phyloP scores from a whole-genome alignment of 176 grass and related monocot species.

The Raddia distichophylla region DNA sequence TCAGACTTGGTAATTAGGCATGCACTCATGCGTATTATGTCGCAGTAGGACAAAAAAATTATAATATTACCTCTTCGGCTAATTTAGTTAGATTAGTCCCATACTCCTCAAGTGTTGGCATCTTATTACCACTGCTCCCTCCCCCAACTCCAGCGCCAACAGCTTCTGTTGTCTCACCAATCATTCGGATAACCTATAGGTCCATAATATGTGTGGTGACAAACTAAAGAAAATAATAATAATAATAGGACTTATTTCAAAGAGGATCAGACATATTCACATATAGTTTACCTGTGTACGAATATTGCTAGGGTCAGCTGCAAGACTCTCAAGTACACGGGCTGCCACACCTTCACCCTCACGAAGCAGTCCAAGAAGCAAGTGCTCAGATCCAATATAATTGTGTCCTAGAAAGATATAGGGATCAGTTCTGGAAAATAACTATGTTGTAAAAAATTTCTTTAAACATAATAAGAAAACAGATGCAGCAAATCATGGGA shows the following conservation, averaged over 20 bases:
- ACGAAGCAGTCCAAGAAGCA: constrained; percentile 91
- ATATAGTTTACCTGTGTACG: constrained; percentile 72
- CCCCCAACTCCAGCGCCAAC: constrained; percentile 93
- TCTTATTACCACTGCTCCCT: constrained; percentile 86
- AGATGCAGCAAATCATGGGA: not conserved
- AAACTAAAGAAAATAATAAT: constrained; percentile 40
- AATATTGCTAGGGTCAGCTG: constrained; percentile 87
- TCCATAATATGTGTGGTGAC: constrained; percentile 29
- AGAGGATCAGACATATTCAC: constrained; percentile 10
- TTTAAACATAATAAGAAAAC: constrained; percentile 19
- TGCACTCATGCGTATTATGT: not conserved
- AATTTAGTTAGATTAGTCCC: constrained; percentile 96
- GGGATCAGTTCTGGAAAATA: constrained; percentile 38
- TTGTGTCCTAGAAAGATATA: constrained; percentile 74
- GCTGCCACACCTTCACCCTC: constrained; percentile 94
- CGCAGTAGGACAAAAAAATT: constrained; percentile 28
- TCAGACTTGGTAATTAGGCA: constrained; percentile 4
- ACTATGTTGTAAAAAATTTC: constrained; percentile 1
- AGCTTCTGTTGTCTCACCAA: constrained; percentile 93
- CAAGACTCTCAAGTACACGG: constrained; percentile 83
- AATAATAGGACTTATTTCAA: constrained; percentile 5
- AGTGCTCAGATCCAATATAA: constrained; percentile 96
- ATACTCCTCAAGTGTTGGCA: constrained; percentile 98
- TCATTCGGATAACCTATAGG: constrained; percentile 88
- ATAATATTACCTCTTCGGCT: constrained; percentile 90